phyloP scores from a whole-genome alignment of 2,329 filamentous ascomycete genomes.

The Alternaria sp. region DNA sequence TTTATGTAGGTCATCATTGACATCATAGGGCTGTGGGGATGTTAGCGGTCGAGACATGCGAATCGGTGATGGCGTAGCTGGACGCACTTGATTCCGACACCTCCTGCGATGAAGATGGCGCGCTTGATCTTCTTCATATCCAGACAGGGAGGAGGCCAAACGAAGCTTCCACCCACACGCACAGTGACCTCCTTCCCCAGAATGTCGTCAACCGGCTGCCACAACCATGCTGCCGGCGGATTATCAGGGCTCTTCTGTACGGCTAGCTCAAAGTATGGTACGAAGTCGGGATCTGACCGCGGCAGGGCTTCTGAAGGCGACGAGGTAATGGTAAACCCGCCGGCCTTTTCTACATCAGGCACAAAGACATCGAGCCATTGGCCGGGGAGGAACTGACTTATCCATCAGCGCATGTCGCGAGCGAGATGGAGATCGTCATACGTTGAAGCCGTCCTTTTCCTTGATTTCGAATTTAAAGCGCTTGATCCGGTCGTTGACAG shows the following conservation, averaged over 20 bases:
- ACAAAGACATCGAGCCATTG: constrained; percentile 90
- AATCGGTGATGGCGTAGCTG: background rate
- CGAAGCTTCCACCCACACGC: constrained; percentile 81
- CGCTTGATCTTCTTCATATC: constrained; percentile 60
- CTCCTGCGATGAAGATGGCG: constrained; percentile 80
- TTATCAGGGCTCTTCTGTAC: constrained; percentile 77
- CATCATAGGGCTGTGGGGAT: constrained; percentile 68
- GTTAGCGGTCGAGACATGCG: constrained; percentile 20
- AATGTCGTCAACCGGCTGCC: constrained; percentile 65
- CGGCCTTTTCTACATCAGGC: constrained; percentile 73
- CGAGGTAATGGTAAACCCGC: constrained; percentile 90
- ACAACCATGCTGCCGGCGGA: constrained; percentile 79
- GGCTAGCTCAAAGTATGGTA: constrained; percentile 76
- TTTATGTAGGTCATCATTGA: constrained; percentile 74
- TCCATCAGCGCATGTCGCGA: constrained; percentile 41
- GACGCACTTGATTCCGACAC: constrained; percentile 79
- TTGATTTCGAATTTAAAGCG: constrained; percentile 72
- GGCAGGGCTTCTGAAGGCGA: constrained; percentile 66
- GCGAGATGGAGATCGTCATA: constrained; percentile 48
- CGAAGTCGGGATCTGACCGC: constrained; percentile 29
- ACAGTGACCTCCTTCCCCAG: constrained; percentile 68
- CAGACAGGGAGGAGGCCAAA: constrained; percentile 72
- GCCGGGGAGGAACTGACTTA: constrained; percentile 72
- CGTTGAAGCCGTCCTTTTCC: constrained; percentile 59
- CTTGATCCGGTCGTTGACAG: constrained; percentile 73